Conservation (phyloP, 352 stramenopile species). For the Pythium biforme region DNA sequence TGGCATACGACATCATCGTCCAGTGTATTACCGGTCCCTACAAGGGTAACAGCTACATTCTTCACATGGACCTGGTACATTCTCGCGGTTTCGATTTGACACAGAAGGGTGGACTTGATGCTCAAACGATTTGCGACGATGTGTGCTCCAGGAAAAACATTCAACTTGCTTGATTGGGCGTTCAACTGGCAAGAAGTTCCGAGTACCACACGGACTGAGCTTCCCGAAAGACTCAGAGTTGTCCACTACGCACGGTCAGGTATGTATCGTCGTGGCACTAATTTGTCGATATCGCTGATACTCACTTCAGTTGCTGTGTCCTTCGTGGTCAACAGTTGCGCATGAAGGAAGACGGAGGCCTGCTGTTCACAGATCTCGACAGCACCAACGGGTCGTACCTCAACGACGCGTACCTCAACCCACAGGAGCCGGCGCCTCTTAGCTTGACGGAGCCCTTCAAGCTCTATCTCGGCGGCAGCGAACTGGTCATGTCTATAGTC, state of each 20-base stretch:
- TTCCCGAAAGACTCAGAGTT: conserved; percentile 78
- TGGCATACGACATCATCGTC: conserved; percentile 50
- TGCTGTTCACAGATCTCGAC: conserved; percentile 76
- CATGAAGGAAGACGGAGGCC: conserved; percentile 51
- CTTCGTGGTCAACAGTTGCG: conserved; percentile 39
- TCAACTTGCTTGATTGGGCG: conserved; percentile 67
- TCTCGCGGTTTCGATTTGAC: not conserved
- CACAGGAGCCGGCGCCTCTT: conserved; percentile 51
- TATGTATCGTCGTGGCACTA: not conserved
- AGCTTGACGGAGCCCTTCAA: conserved; percentile 41
- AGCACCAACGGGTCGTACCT: conserved; percentile 81
- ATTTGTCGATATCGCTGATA: not conserved
- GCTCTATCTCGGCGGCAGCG: conserved; percentile 50
- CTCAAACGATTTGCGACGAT: too few species aligned
- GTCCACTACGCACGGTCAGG: conserved; percentile 81
- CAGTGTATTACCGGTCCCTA: conserved; percentile 56
- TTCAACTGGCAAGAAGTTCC: conserved; percentile 81
- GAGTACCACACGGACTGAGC: conserved; percentile 63
- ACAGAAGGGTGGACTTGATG: too few species aligned
- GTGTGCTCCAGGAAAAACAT: conserved; percentile 29
- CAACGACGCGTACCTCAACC: conserved; percentile 48
- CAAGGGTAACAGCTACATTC: conserved; percentile 52
- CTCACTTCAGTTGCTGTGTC: too few species aligned
- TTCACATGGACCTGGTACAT: conserved; percentile 58
- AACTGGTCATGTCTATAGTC: conserved; percentile 56